Evolutionary conservation across 116 monocot species (phyloP), one percentile per base, ranked within the genome.

Genomic region (Iris pallida): DNA sequence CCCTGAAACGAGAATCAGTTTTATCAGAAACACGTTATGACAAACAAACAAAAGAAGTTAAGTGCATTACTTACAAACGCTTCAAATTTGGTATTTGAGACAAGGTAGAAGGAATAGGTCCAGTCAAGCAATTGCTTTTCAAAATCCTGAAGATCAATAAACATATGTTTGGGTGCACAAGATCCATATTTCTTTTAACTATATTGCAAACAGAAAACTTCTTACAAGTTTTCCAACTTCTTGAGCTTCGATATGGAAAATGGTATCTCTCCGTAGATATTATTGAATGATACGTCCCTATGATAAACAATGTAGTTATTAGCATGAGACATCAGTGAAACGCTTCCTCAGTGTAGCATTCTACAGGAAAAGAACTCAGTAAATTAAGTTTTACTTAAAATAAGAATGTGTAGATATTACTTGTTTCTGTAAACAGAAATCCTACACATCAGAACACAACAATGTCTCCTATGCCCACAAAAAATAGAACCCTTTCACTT

Each of bases 71-170:
- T 76, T 85, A 97, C 97, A 97, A 55, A 67, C 80, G 57, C 61
- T 97, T 97, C 48, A 97, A 65, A 66, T 97, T 90, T 55, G 97
- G 92, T 19, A 97, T 84, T 64, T 97, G 97, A 41, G 97, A 97
- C 6, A 97, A 75, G 8, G 92, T 92, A n/a, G 92, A 97, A 49
- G 97, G 97, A 42, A 97, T 90, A 6, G 90, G 85, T 4, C 97
- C 97, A 20, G 76, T 80, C 69, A 97, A 68, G 61, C 88, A 79
- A 64, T 97, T 97, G 78, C 81, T 90, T 63, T 97, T 97, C 80
- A 97, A 78, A 48, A 83, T 73, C 81, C 97, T 97, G 70, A 60
- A 65, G 1, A 67, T 48, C 16, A 64, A 64, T 15, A 8, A 3
- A 5, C 16, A 6, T 42, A 53, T 15, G 7, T 67, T 53, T 5